Conservation (phyloP, 352 stramenopile species). For the Globisporangium spinosum region DNA sequence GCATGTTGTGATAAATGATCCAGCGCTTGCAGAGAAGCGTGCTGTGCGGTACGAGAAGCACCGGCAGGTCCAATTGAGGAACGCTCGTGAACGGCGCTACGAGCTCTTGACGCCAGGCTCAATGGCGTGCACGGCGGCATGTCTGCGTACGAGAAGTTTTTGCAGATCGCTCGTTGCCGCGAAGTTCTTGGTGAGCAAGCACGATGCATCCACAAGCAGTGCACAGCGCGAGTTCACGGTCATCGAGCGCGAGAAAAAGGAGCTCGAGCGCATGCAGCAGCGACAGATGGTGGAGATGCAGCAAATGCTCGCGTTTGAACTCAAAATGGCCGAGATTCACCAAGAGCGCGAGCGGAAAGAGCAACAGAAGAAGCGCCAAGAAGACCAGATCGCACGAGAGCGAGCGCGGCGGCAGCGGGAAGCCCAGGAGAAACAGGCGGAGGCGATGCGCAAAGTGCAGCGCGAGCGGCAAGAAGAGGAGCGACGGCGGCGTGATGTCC, state of each 20-base stretch:
- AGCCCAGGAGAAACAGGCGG: constrained; percentile 39
- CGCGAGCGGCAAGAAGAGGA: constrained; percentile 52
- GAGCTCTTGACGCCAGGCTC: constrained; percentile 57
- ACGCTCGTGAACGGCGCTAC: constrained; percentile 45
- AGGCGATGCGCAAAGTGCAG: constrained; percentile 43
- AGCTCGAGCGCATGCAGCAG: constrained; percentile 66
- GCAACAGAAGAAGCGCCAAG: constrained; percentile 38
- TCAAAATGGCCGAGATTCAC: constrained; percentile 54
- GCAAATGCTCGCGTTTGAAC: constrained; percentile 64
- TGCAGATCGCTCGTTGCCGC: constrained; percentile 42
- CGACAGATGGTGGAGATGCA: constrained; percentile 70
- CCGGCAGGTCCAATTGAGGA: constrained; percentile 41
- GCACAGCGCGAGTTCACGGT: constrained; percentile 39
- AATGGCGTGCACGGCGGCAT: constrained; percentile 43
- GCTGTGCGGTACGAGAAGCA: constrained; percentile 58
- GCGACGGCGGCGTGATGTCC: constrained; percentile 35
- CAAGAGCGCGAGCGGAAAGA: constrained; percentile 53
- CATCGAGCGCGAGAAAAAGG: constrained; percentile 63
- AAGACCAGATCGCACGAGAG: constrained; percentile 40
- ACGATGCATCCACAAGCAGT: constrained; percentile 17
- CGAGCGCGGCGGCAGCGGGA: constrained; percentile 40
- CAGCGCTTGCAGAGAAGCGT: constrained; percentile 45
- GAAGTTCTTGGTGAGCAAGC: constrained; percentile 25
- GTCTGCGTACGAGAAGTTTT: constrained; percentile 54
- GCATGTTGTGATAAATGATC: constrained; percentile 24